Conservation (phyloP, 495 filamentous ascomycete species). For the Xylaria bambusicola region DNA sequence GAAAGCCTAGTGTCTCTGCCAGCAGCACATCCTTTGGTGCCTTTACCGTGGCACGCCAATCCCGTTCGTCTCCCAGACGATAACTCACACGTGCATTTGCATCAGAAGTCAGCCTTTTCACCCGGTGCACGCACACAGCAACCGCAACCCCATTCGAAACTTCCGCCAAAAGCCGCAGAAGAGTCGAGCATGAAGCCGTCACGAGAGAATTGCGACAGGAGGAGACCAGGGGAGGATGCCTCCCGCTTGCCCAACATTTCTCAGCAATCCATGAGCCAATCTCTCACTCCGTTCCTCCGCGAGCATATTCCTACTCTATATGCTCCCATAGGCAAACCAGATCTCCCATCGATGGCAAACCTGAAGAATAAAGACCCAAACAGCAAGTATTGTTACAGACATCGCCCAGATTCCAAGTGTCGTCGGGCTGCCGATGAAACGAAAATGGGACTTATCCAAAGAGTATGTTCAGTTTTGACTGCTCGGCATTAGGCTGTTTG, state of each 20-base stretch:
- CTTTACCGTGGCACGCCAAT: conserved; percentile 1
- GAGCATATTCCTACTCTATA: conserved; percentile 86
- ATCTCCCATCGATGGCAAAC: conserved; percentile 40
- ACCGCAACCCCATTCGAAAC: not conserved
- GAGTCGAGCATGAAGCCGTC: conserved; percentile 30
- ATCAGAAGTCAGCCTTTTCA: conserved; percentile 11
- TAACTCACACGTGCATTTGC: conserved; percentile 5
- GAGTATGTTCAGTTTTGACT: conserved; percentile 51
- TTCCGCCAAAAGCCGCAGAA: conserved; percentile 9
- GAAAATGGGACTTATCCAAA: conserved; percentile 92
- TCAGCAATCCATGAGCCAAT: conserved; percentile 51
- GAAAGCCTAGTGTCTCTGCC: conserved; percentile 15
- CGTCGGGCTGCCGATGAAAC: conserved; percentile 87
- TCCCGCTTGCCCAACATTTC: conserved; percentile 47
- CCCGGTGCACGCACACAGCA: conserved; percentile 4
- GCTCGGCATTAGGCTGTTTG: not conserved
- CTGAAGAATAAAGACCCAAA: conserved; percentile 59
- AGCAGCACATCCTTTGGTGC: not conserved
- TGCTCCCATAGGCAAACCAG: conserved; percentile 60
- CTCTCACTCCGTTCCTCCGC: conserved; percentile 78
- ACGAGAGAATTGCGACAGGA: conserved; percentile 43
- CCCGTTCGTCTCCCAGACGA: not conserved
- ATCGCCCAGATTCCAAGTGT: conserved; percentile 93
- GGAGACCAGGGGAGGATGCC: conserved; percentile 43
- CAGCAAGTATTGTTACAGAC: conserved; percentile 93